Percentiles rank a stretch among this genome's conserved stretches.
Conservation (phyloP, 495 filamentous ascomycete genomes). For the Endocarpon pusillum region DNA sequence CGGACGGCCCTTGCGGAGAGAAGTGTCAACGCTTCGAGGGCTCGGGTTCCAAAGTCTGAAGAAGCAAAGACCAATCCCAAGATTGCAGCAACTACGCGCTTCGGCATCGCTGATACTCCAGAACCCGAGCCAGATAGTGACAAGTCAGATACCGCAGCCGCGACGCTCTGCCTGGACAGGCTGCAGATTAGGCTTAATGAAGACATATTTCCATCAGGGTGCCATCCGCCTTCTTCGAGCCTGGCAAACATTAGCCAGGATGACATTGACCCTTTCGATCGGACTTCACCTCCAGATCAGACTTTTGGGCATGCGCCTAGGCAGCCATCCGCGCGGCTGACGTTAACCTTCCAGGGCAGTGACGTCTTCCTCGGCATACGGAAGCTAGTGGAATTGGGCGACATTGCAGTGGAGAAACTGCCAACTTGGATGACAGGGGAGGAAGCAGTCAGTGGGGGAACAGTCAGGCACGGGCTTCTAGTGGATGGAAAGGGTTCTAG, state of each 20-base stretch:
- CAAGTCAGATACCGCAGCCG: too few species aligned
- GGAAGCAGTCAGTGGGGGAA: slow-evolving; percentile 56
- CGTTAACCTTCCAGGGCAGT: slow-evolving; percentile 49
- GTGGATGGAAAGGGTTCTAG: neutral
- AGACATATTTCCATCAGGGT: slow-evolving; percentile 34
- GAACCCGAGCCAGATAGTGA: slow-evolving; percentile 35
- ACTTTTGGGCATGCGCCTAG: too few species aligned
- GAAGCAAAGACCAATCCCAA: neutral
- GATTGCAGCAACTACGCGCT: slow-evolving; percentile 23
- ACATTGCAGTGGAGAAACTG: slow-evolving; percentile 58
- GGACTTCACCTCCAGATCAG: too few species aligned
- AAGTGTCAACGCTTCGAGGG: neutral
- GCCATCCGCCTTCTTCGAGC: slow-evolving; percentile 16
- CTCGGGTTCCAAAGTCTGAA: neutral
- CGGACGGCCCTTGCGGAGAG: neutral
- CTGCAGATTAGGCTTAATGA: slow-evolving; percentile 41
- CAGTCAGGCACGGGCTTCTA: slow-evolving; percentile 36
- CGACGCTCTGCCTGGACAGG: too few species aligned
- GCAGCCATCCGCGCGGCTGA: slow-evolving; percentile 39
- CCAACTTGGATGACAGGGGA: slow-evolving; percentile 88
- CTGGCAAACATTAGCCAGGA: slow-evolving; percentile 15
- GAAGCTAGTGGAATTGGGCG: slow-evolving; percentile 53
- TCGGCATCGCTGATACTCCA: slow-evolving; percentile 29
- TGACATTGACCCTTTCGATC: slow-evolving; percentile 15
- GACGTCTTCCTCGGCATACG: slow-evolving; percentile 74